Percentiles rank a stretch among this genome's conserved stretches.
Evolutionary conservation across 2,329 filamentous ascomycete genomes (phyloP).

Genomic region (Trichoderma brevicompactum): DNA sequence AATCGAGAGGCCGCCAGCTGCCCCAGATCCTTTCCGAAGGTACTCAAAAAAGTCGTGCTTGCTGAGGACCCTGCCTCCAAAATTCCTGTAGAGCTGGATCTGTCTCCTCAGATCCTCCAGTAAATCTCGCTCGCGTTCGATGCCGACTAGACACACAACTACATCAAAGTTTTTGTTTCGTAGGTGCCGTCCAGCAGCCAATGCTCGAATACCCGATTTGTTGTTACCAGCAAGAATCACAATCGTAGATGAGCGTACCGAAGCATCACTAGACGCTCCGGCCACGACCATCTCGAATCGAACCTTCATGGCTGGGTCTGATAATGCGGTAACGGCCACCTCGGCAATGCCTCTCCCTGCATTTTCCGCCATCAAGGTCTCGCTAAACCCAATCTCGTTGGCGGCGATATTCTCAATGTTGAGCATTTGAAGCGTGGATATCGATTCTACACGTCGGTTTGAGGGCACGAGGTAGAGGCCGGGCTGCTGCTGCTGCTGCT

Average conservation of each 20-base stretch:
- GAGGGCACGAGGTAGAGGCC: constrained; percentile 61
- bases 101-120: constrained; percentile 81
- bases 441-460: constrained; percentile 62
- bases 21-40: constrained; percentile 52
- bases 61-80: constrained; percentile 73
- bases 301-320: constrained; percentile 63
- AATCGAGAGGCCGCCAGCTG: constrained; percentile 57
- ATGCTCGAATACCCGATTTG: constrained; percentile 80
- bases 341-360: constrained; percentile 87
- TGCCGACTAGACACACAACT: constrained; percentile 80
- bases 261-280: constrained; percentile 39
- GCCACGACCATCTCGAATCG: constrained; percentile 52
- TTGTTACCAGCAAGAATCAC: constrained; percentile 96
- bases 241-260: constrained; percentile 47
- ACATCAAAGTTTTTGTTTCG: constrained; percentile 81
- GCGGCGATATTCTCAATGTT: constrained; percentile 91
- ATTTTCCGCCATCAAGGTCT: constrained; percentile 91
- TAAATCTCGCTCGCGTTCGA: constrained; percentile 80
- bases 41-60: constrained; percentile 67
- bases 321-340: constrained; percentile 72
- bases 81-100: constrained; percentile 79
- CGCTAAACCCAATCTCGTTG: constrained; percentile 81
- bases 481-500: constrained; percentile 45
- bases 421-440: constrained; percentile 81
- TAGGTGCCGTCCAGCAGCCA: constrained; percentile 85